phyloP scores from a whole-genome alignment of 164 flowering plant species.

The Buxus sempervirens region DNA sequence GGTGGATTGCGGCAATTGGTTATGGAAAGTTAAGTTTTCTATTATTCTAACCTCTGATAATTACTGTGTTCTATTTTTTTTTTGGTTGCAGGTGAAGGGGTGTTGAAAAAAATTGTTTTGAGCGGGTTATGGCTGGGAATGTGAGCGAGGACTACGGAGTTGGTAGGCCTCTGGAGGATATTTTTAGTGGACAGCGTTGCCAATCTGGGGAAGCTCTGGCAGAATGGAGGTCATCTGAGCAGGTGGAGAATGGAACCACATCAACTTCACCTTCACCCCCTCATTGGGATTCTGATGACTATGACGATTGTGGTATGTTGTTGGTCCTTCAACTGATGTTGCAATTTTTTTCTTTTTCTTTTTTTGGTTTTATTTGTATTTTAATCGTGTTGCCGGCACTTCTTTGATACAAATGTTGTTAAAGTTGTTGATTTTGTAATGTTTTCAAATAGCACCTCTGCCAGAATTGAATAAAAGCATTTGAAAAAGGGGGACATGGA shows the following conservation, averaged over 20 bases:
- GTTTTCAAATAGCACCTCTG: too few species aligned
- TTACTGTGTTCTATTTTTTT: neutral
- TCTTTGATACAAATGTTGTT: too few species aligned
- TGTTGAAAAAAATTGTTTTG: neutral
- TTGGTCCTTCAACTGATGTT: too few species aligned
- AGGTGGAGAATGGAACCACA: constrained; percentile 60
- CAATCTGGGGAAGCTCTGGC: constrained; percentile 59
- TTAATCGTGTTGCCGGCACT: neutral
- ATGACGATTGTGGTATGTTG: constrained; percentile 45
- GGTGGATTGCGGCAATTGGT: neutral
- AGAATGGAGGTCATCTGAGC: constrained; percentile 76
- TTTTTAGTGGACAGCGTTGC: constrained; percentile 44
- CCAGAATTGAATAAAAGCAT: too few species aligned
- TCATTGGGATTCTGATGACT: constrained; percentile 67
- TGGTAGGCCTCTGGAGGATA: constrained; percentile 48
- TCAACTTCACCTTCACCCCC: constrained; percentile 65
- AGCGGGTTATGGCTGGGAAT: constrained; percentile 39
- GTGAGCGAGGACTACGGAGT: constrained; percentile 46
- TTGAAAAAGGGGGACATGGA: too few species aligned
- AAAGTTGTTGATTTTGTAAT: too few species aligned
- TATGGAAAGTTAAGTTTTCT: neutral
- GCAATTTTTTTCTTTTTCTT: neutral
- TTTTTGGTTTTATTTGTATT: neutral
- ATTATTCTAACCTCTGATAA: neutral
- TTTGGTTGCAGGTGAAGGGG: constrained; percentile 4